Evolutionary conservation across 2,329 filamentous ascomycete genomes (phyloP), one percentile per base, ranked within the genome.

Genomic region (Lasiodiplodia sp.): DNA sequence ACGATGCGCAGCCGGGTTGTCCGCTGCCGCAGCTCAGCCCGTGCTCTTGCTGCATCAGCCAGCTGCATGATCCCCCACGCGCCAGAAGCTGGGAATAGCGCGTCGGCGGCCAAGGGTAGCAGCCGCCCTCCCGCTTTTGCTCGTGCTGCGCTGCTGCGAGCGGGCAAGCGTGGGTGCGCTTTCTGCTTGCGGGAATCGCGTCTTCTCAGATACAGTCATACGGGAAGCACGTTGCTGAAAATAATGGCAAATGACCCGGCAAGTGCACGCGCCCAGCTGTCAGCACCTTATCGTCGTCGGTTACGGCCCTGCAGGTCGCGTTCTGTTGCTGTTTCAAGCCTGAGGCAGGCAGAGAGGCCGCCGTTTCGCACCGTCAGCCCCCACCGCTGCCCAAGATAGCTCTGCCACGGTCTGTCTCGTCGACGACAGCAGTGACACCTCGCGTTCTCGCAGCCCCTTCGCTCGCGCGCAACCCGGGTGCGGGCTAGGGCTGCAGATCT

Each of bases 201-300:
- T 52, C 60, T 64, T 64, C 60, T 64, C 60, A 64, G 60, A 63
- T 31, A 67, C 65, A 67, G 65, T 67, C 65, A 67, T 67, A 49
- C 65, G 51, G 44, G 53, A 57, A 51, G 44, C 53, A 57, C 65
- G 55, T 58, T 52, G 44, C 65, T 58, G 65, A 67, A 67, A 67
- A 67, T 67, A 67, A 67, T 60, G 65, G 53, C 65, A 67, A 60
- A 64, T 64, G 60, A 52, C 60, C 60, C 60, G 16, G 40, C 58
- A 49, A 38, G 57, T 40, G 58, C 58, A 63, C 58, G 58, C 58
- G 58, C 58, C 58, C 40, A n/a, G 23, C 65, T 40, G 65, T 67
- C 65, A 67, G 65, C 53, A 67, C 65, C 55, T 60, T 67, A 67
- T 67, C 65, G 53, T 21, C 23, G 34, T 40, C 21, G 47, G 47